Conservation (phyloP, 2,329 filamentous ascomycete species). For the Aspergillus costaricaensis region DNA sequence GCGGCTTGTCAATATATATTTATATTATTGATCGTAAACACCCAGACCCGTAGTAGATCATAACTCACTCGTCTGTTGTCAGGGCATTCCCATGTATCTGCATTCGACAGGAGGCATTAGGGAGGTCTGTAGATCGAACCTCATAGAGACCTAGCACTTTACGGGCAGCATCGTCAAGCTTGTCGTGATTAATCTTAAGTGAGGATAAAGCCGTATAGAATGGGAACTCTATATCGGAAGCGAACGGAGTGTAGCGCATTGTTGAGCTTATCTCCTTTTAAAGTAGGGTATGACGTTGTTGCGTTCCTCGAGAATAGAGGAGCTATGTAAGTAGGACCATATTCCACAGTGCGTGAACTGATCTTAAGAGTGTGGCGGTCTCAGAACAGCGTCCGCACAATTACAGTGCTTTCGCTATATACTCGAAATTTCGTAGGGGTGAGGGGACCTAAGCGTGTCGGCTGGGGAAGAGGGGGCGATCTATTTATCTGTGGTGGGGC, state of each 20-base stretch:
- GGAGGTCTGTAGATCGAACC: conserved; percentile 68
- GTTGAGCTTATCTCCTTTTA: neutral
- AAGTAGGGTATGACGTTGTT: neutral
- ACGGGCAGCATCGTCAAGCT: conserved; percentile 89
- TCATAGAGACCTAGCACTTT: conserved; percentile 87
- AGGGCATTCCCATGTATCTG: conserved; percentile 87
- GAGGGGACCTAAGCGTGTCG: neutral
- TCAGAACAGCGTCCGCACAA: neutral
- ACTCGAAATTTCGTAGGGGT: neutral
- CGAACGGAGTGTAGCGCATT: conserved; percentile 83
- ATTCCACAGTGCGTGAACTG: neutral
- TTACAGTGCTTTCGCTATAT: neutral
- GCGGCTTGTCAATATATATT: conserved; percentile 7
- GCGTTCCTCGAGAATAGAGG: neutral
- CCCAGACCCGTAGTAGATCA: neutral
- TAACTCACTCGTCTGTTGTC: conserved; percentile 74
- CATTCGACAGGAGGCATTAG: conserved; percentile 80
- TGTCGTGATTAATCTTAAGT: conserved; percentile 95
- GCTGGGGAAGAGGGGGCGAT: neutral
- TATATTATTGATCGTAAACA: neutral
- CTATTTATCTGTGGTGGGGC: neutral
- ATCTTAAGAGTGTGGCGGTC: neutral
- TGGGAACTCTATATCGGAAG: conserved; percentile 89
- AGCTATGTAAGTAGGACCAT: neutral
- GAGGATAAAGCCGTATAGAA: conserved; percentile 93